phyloP scores from a whole-genome alignment of 768 basidiomycete species.

The Fomitopsis serialis region DNA sequence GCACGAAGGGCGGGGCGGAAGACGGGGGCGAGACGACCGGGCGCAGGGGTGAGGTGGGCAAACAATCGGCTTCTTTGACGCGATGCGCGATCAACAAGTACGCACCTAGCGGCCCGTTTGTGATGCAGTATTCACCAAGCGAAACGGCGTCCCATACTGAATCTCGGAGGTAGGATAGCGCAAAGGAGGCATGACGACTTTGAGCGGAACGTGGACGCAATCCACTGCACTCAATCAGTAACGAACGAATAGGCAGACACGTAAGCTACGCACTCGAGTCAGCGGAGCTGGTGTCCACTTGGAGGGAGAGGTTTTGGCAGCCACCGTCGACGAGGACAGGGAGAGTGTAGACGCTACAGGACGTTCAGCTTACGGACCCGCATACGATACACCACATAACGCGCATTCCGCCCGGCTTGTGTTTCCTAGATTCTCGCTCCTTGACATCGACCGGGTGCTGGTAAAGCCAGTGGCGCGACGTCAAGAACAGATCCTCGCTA shows the following conservation, averaged over 20 bases:
- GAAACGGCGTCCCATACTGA: conserved; percentile 60
- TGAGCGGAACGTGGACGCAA: conserved; percentile 62
- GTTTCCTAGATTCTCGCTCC: too few species aligned
- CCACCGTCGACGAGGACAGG: conserved; percentile 47
- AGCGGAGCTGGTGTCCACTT: conserved; percentile 79
- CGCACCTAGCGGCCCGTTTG: conserved; percentile 67
- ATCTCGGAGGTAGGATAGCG: conserved; percentile 57
- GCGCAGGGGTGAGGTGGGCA: not conserved
- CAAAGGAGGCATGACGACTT: conserved; percentile 47
- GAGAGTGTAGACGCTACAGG: conserved; percentile 58
- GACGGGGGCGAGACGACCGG: not conserved
- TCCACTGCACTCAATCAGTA: conserved; percentile 46
- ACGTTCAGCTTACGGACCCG: not conserved
- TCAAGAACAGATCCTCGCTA: conserved; percentile 42
- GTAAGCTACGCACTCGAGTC: conserved; percentile 53
- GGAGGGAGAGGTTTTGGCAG: conserved; percentile 49
- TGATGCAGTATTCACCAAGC: conserved; percentile 59
- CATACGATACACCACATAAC: too few species aligned
- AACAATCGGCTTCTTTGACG: not conserved
- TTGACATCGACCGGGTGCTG: not conserved
- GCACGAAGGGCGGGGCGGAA: too few species aligned
- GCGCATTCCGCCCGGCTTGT: too few species aligned
- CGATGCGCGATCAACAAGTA: not conserved
- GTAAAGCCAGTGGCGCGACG: not conserved
- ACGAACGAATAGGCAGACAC: not conserved